A percentile compares a stretch with the other conserved stretches of the same genome.
These are phyloP conservation scores for Gamarada debralockiae DNA, from an alignment of 495 filamentous ascomycete species.

Conservation along the genomic window DNA sequence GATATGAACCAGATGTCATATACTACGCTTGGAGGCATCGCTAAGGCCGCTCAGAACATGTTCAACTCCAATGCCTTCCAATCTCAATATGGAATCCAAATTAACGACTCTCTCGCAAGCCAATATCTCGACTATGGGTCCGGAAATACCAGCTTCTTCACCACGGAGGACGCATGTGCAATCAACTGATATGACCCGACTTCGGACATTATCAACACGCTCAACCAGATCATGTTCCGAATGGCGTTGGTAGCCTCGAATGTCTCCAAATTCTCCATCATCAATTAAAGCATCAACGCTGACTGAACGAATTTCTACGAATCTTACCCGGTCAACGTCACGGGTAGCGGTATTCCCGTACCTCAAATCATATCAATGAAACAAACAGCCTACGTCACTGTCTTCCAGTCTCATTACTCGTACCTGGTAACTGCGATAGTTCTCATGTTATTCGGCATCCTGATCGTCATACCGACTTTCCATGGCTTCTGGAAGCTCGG, in stretches of 20 bases:
- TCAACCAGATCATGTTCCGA: not conserved
- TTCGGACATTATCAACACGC: not conserved
- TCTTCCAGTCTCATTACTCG: slow-evolving; percentile 5
- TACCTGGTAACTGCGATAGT: slow-evolving; percentile 1
- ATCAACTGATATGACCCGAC: not conserved
- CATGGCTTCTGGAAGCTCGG: slow-evolving; percentile 30
- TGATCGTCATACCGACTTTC: slow-evolving; percentile 23
- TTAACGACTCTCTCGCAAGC: not conserved
- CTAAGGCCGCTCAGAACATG: not conserved
- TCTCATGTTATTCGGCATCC: slow-evolving; percentile 15
- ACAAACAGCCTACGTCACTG: slow-evolving; percentile 8
- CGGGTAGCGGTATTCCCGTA: not conserved
- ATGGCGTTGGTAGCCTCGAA: not conserved
- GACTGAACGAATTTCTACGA: not conserved
- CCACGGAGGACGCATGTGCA: not conserved
- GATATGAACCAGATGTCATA: not conserved
- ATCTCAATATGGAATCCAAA: not conserved
- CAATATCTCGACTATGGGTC: not conserved
- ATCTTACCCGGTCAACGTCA: not conserved
- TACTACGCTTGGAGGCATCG: not conserved
- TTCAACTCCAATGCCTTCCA: not conserved
- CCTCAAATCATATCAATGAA: not conserved
- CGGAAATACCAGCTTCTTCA: not conserved
- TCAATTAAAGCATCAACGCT: not conserved
- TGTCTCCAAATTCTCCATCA: not conserved